These are phyloP conservation scores for Moniliella sp. DNA, from an alignment of 1,284 basidiomycete genomes.

Conservation along the genomic window DNA sequence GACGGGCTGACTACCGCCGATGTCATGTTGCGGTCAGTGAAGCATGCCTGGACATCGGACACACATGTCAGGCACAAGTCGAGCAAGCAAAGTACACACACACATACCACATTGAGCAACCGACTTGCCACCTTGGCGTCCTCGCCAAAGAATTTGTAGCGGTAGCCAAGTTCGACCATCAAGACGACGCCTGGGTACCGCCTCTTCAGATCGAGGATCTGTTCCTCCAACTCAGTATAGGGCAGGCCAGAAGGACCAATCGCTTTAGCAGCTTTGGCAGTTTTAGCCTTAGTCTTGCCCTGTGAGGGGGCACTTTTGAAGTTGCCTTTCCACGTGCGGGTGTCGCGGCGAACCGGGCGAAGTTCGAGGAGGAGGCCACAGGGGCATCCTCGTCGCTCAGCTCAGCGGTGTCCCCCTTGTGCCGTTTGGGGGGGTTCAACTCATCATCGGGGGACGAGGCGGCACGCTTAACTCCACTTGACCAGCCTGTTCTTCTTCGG, in stretches of 20 bases:
- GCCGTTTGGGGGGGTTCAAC: no score
- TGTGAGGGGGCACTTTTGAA: no score
- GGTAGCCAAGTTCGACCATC: conserved; percentile 49
- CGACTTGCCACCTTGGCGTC: conserved; percentile 67
- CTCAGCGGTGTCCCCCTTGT: no score
- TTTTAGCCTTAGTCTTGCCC: conserved; percentile 1
- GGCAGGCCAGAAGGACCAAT: background rate
- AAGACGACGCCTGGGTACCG: conserved; percentile 51
- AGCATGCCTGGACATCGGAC: conserved; percentile 42
- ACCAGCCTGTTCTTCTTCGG: no score
- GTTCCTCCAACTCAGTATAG: conserved; percentile 21
- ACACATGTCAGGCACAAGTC: background rate
- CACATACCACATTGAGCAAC: conserved; percentile 58
- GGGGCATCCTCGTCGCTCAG: no score
- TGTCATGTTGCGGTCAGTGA: conserved; percentile 54
- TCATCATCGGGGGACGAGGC: no score
- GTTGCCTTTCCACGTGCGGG: no score
- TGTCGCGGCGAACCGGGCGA: no score
- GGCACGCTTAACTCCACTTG: no score
- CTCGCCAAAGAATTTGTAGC: conserved; percentile 60
- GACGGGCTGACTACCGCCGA: conserved; percentile 60
- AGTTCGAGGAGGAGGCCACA: no score
- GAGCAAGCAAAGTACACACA: no score
- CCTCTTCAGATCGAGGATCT: conserved; percentile 22
- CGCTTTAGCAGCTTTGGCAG: background rate